Evolutionary conservation across 2,329 filamentous ascomycete species (phyloP).

Genomic region (Gnomoniopsis sp.): DNA sequence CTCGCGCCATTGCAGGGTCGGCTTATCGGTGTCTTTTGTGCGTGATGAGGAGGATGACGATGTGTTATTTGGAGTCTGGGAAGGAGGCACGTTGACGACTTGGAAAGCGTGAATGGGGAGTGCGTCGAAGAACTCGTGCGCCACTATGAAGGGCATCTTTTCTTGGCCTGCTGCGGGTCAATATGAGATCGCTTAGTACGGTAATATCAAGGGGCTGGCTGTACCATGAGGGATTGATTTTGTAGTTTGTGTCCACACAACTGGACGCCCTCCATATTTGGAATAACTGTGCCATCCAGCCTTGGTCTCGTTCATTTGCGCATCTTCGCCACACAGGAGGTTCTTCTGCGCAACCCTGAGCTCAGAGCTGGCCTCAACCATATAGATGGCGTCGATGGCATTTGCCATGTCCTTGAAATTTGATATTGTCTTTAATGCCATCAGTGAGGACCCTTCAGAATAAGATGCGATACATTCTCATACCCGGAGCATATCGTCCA

Average conservation of each 20-base stretch:
- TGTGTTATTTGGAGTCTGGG: constrained; percentile 24
- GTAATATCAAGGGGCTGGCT: constrained; percentile 21
- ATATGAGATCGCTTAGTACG: neutral
- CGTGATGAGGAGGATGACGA: constrained; percentile 38
- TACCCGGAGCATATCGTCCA: constrained; percentile 93
- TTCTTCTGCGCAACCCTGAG: constrained; percentile 75
- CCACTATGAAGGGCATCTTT: constrained; percentile 87
- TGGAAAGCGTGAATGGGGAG: constrained; percentile 96
- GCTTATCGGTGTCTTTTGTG: constrained; percentile 31
- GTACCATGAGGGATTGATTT: constrained; percentile 71
- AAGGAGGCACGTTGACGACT: constrained; percentile 51
- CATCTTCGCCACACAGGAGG: constrained; percentile 72
- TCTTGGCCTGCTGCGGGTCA: constrained; percentile 45
- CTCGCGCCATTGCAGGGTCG: constrained; percentile 70
- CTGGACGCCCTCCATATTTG: constrained; percentile 71
- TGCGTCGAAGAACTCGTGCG: constrained; percentile 98
- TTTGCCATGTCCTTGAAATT: constrained; percentile 76
- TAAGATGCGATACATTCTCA: constrained; percentile 29
- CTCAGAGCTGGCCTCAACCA: constrained; percentile 88
- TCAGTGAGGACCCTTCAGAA: neutral
- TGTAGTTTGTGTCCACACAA: constrained; percentile 89
- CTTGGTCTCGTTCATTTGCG: constrained; percentile 65
- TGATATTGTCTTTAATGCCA: constrained; percentile 63
- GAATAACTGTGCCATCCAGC: constrained; percentile 70
- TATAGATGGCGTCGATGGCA: constrained; percentile 81